These are phyloP conservation scores for Knufia fluminis DNA, from an alignment of 2,329 filamentous ascomycete genomes.

Conservation along the genomic window DNA sequence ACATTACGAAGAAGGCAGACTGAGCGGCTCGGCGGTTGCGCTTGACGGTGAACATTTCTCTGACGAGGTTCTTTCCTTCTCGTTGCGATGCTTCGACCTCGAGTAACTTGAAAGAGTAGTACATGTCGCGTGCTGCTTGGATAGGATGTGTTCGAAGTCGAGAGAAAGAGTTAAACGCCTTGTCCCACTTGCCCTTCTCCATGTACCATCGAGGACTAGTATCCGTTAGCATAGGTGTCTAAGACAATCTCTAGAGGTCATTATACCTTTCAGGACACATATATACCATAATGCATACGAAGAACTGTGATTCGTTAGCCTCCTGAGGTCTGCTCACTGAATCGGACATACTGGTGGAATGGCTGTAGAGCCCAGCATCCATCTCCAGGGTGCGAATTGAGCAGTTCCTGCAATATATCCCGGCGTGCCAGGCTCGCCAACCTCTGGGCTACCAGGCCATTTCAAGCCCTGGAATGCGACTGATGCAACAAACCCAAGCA, in stretches of 20 bases:
- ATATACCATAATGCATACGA: constrained; percentile 49
- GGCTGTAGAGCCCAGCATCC: constrained; percentile 56
- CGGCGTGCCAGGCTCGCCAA: background rate
- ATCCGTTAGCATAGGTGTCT: too few species aligned
- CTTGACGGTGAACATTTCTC: constrained; percentile 41
- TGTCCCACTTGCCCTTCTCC: constrained; percentile 23
- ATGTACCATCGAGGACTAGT: constrained; percentile 28
- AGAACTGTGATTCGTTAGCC: constrained; percentile 29
- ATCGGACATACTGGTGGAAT: constrained; percentile 43
- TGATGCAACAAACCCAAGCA: constrained; percentile 49
- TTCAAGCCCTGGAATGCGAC: constrained; percentile 46
- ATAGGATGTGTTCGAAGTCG: constrained; percentile 24
- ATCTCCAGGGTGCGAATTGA: constrained; percentile 47
- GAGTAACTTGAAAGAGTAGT: constrained; percentile 32
- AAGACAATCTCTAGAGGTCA: too few species aligned
- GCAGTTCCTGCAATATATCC: constrained; percentile 46
- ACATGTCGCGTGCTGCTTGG: constrained; percentile 26
- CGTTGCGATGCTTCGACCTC: constrained; percentile 23
- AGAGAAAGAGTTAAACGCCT: constrained; percentile 25
- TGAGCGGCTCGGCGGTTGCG: constrained; percentile 37
- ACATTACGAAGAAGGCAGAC: constrained; percentile 26
- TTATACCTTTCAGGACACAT: constrained; percentile 34
- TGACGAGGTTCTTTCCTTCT: constrained; percentile 34
- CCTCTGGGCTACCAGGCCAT: background rate
- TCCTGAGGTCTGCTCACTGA: too few species aligned